Evolutionary conservation across 2,329 filamentous ascomycete genomes (phyloP).

Genomic region (Xylaria sp.): DNA sequence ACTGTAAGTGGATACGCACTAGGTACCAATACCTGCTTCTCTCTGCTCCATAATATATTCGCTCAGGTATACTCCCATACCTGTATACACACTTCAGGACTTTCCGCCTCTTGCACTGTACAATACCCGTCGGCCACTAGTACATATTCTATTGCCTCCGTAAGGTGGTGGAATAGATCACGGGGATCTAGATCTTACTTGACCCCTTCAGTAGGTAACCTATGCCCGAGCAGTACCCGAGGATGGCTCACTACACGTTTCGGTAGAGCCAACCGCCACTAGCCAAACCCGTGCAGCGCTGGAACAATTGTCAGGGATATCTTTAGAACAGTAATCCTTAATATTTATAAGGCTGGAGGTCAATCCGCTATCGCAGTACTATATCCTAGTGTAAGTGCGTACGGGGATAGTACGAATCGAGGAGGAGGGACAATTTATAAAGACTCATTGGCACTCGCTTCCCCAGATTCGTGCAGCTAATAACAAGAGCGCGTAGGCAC

Average conservation of each 20-base stretch:
- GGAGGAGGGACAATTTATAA: background rate
- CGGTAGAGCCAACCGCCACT: background rate
- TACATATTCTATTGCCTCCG: background rate
- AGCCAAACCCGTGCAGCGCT: background rate
- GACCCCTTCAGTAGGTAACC: constrained; percentile 8
- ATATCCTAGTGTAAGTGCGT: background rate
- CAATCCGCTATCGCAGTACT: background rate
- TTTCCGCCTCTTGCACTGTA: background rate
- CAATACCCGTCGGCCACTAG: background rate
- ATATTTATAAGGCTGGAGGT: constrained; percentile 26
- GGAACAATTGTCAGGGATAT: constrained; percentile 6
- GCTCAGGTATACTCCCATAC: no score
- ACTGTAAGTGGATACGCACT: no score
- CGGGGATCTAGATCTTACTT: constrained; percentile 11
- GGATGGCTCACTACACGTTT: constrained; percentile 1
- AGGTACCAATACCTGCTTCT: no score
- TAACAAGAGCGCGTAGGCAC: constrained; percentile 6
- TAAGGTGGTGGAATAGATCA: constrained; percentile 7
- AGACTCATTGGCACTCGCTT: constrained; percentile 6
- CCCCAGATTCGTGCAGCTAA: constrained; percentile 15
- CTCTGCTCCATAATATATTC: no score
- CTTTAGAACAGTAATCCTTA: constrained; percentile 21
- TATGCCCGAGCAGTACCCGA: constrained; percentile 5
- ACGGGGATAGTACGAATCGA: background rate
- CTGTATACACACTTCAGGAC: no score